These are phyloP conservation scores for Silene coronaria DNA, from an alignment of 179 eudicot genomes.

Conservation along the genomic window DNA sequence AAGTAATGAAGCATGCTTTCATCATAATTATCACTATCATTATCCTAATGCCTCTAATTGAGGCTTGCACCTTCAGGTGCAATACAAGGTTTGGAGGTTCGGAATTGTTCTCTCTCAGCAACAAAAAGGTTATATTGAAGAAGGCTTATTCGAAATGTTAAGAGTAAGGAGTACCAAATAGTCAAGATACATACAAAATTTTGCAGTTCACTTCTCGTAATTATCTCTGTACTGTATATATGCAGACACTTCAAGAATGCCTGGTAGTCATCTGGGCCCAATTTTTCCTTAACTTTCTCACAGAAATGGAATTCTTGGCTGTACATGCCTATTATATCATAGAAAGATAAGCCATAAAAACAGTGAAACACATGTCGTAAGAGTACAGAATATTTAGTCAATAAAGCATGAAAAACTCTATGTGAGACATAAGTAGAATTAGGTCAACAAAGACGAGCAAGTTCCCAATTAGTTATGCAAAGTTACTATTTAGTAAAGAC, in stretches of 20 bases:
- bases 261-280: conserved; percentile 68
- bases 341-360: conserved; percentile 8
- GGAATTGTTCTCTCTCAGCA: too few species aligned
- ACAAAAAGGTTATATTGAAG: too few species aligned
- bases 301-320: conserved; percentile 67
- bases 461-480: too few species aligned
- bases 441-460: not conserved
- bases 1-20: not conserved
- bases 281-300: conserved; percentile 83
- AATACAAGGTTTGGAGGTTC: too few species aligned
- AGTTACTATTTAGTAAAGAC: too few species aligned
- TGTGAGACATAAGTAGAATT: not conserved
- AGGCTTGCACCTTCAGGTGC: too few species aligned
- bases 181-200: conserved; percentile 52
- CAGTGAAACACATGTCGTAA: not conserved
- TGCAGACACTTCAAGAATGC: conserved; percentile 91
- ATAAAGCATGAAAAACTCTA: not conserved
- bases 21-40: too few species aligned
- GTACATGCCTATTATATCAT: conserved; percentile 50
- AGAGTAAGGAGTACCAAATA: not conserved
- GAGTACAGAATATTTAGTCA: not conserved
- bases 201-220: conserved; percentile 70
- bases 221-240: conserved; percentile 87
- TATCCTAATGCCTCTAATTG: not conserved
- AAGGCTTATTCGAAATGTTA: not conserved